Base-by-base conservation (phyloP, 257 asterid species). In the Petrea volubilis region DNA sequence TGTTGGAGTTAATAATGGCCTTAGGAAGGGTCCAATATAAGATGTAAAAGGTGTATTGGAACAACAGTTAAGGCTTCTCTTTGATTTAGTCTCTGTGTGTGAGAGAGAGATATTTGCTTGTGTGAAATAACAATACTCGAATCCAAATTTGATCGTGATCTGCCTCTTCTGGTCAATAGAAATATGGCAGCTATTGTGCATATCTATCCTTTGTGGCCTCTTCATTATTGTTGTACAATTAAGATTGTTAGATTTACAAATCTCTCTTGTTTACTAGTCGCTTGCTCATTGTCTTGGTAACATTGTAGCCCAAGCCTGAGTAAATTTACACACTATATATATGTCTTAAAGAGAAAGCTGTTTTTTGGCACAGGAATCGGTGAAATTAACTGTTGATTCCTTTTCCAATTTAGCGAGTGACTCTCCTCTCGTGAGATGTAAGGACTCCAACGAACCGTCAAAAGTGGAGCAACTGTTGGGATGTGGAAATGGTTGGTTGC, bases 381-480 rank as follows among this genome's bases (percentile, higher is more conserved):
- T 88, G 68, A 40, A 70, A 17, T 57, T 68, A 77, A 88, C 98
- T 41, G 84, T 80, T 64, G 85, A 85, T 52, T 88, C 96, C 67
- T 87, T 80, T 81, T 81, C 90, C 55, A 63, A 80, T 75, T 71
- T 82, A 65, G 80, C 84, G 7, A 68, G 72, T 70, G 91, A 80
- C 68, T 82, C 90, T 8, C 72, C 83, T 74, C 74, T 75, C 27
- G 57, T 57, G 59, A 78, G 87, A 73, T 75, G 69, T 75, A 47
- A 67, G 47, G 77, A 77, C 79, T 68, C 73, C 38, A 78, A 68
- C 23, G 90, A 80, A 76, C 88, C 74, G 40, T 85, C 99, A 55
- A 90, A 86, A 80, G 85, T 87, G 79, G 90, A 89, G 62, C 80
- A 70, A 73, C 77, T 90, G 69, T 78, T 95, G 24, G 97, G 98